Conservation (phyloP, 2,329 filamentous ascomycete genomes). For the Penicillium janthinellum region DNA sequence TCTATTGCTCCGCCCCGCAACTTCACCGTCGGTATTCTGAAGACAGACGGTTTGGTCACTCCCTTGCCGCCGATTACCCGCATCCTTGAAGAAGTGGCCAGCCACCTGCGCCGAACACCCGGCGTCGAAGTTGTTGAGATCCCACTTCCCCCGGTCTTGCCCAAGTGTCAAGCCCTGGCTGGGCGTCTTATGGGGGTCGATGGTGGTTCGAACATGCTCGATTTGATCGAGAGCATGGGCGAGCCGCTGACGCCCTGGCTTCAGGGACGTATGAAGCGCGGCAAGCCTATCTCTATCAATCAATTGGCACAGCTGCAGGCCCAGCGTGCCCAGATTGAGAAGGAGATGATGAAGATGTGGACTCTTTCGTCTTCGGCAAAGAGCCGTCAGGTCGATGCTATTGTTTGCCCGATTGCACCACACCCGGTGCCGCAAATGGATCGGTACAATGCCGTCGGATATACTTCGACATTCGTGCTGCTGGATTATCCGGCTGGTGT, state of each 20-base stretch:
- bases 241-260: slow-evolving; percentile 65
- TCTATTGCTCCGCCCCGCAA: slow-evolving; percentile 29
- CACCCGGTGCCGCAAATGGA: slow-evolving; percentile 66
- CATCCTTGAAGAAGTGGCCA: slow-evolving; percentile 43
- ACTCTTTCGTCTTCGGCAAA: slow-evolving; percentile 24
- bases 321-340: slow-evolving; percentile 55
- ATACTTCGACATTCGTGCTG: slow-evolving; percentile 63
- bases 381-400: slow-evolving; percentile 55
- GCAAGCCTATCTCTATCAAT: slow-evolving; percentile 50
- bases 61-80: slow-evolving; percentile 45
- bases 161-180: slow-evolving; percentile 58
- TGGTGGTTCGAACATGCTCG: slow-evolving; percentile 58
- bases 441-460: slow-evolving; percentile 63
- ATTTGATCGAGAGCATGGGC: slow-evolving; percentile 56
- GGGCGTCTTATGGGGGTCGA: slow-evolving; percentile 62
- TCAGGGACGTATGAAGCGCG: slow-evolving; percentile 53
- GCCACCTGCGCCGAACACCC: slow-evolving; percentile 33
- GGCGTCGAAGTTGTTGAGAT: slow-evolving; percentile 63
- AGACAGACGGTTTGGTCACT: slow-evolving; percentile 43
- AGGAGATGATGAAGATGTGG: slow-evolving; percentile 62
- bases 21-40: slow-evolving; percentile 47
- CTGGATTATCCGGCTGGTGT: slow-evolving; percentile 63
- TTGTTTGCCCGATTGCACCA: slow-evolving; percentile 65
- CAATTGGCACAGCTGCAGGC: slow-evolving; percentile 57
- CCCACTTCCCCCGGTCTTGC: slow-evolving; percentile 54